Conservation (phyloP, 768 basidiomycete genomes). For the Boletellus sp. region DNA sequence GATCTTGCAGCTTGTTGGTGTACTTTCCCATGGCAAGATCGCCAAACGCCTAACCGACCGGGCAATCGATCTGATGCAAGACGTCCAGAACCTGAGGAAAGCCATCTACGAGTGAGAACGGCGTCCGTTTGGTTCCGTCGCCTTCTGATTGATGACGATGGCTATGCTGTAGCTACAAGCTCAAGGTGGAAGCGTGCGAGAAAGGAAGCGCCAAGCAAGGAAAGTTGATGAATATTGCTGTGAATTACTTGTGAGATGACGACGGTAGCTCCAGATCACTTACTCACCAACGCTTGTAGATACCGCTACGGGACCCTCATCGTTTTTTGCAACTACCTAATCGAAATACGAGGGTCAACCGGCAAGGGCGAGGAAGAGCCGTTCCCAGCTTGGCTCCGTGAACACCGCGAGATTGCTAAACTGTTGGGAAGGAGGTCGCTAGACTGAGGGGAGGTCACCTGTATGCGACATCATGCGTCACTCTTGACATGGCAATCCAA, state of each 20-base stretch:
- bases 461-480: neutral
- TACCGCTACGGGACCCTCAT: constrained; percentile 90
- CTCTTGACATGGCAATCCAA: neutral
- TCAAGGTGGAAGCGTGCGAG: constrained; percentile 81
- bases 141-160: constrained; percentile 6
- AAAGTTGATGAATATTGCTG: constrained; percentile 68
- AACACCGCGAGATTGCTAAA: constrained; percentile 82
- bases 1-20: constrained; percentile 89
- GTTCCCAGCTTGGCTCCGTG: constrained; percentile 80
- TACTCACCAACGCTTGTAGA: constrained; percentile 34
- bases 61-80: constrained; percentile 90
- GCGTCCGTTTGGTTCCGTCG: neutral
- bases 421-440: constrained; percentile 65
- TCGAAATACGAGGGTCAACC: constrained; percentile 55
- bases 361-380: constrained; percentile 39
- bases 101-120: constrained; percentile 85
- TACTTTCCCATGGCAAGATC: constrained; percentile 86
- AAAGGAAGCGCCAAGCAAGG: constrained; percentile 74
- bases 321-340: constrained; percentile 91
- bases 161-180: constrained; percentile 65
- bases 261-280: constrained; percentile 6
- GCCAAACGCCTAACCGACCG: constrained; percentile 89
- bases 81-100: constrained; percentile 94
- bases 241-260: constrained; percentile 77
- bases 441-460: constrained; percentile 42